These are phyloP conservation scores for Phylloboletellus chloephorus DNA, from an alignment of 1,284 basidiomycete species.

Conservation along the genomic window DNA sequence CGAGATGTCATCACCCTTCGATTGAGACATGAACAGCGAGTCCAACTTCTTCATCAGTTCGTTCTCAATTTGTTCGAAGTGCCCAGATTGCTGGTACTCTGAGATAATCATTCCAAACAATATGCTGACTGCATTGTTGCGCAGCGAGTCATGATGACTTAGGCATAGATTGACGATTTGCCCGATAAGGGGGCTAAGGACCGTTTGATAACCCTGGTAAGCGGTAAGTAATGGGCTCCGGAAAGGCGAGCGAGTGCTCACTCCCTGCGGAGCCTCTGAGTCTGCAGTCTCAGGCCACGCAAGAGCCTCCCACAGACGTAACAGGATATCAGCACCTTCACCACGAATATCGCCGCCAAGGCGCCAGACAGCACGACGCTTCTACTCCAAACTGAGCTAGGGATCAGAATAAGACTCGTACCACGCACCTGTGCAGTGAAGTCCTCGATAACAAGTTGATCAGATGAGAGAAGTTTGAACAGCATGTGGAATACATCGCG, in stretches of 20 bases:
- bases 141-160: slow-evolving; percentile 89
- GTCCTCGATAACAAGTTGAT: slow-evolving; percentile 91
- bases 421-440: slow-evolving; percentile 77
- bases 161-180: slow-evolving; percentile 90
- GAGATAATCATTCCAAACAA: slow-evolving; percentile 96
- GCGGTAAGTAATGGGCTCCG: slow-evolving; percentile 4
- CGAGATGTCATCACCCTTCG: slow-evolving; percentile 85
- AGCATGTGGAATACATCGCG: slow-evolving; percentile 76
- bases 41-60: slow-evolving; percentile 95
- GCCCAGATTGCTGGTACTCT: slow-evolving; percentile 76
- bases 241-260: slow-evolving; percentile 32
- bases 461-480: slow-evolving; percentile 81
- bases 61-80: slow-evolving; percentile 85
- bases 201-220: slow-evolving; percentile 73
- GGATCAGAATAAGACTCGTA: slow-evolving; percentile 3
- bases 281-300: slow-evolving; percentile 66
- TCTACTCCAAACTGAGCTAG: slow-evolving; percentile 44
- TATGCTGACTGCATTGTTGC: slow-evolving; percentile 88
- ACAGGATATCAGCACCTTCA: slow-evolving; percentile 82
- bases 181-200: slow-evolving; percentile 83
- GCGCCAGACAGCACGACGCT: slow-evolving; percentile 92
- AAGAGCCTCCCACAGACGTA: slow-evolving; percentile 84
- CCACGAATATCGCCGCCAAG: slow-evolving; percentile 92
- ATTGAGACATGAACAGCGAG: slow-evolving; percentile 86
- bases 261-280: slow-evolving; percentile 55